phyloP scores from a whole-genome alignment of 202 grass and related monocot genomes.

The Setaria viridis region DNA sequence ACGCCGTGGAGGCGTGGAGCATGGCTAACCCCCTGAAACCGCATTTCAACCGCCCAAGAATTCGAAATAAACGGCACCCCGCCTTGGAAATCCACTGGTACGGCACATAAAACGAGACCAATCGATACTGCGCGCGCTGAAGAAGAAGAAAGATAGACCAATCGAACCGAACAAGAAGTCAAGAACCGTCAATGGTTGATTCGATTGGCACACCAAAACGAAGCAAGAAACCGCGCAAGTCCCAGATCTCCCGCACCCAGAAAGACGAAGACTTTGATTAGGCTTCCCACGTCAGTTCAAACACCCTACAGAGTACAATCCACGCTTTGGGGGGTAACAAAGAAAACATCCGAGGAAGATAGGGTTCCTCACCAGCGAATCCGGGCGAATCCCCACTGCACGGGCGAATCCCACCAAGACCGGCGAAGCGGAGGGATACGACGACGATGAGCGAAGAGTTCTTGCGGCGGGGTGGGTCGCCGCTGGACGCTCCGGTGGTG shows the following conservation, averaged over 20 bases:
- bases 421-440: background rate
- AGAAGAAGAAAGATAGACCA: background rate
- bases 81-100: background rate
- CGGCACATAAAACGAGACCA: background rate
- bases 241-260: background rate
- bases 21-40: background rate
- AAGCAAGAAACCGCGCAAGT: background rate
- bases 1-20: background rate
- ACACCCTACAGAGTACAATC: too few species aligned
- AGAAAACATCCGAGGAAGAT: background rate
- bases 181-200: background rate
- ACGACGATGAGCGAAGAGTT: background rate
- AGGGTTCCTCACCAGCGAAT: background rate
- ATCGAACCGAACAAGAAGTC: background rate
- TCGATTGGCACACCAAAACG: background rate
- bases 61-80: conserved; percentile 13
- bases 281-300: background rate
- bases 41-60: background rate
- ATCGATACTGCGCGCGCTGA: background rate
- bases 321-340: background rate
- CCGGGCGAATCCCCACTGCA: background rate
- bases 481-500: background rate
- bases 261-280: background rate
- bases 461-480: background rate
- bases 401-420: too few species aligned